Evolutionary conservation across 225 moss, liverwort and hornwort species (phyloP).

Genomic region (Polytrichum formosum): DNA sequence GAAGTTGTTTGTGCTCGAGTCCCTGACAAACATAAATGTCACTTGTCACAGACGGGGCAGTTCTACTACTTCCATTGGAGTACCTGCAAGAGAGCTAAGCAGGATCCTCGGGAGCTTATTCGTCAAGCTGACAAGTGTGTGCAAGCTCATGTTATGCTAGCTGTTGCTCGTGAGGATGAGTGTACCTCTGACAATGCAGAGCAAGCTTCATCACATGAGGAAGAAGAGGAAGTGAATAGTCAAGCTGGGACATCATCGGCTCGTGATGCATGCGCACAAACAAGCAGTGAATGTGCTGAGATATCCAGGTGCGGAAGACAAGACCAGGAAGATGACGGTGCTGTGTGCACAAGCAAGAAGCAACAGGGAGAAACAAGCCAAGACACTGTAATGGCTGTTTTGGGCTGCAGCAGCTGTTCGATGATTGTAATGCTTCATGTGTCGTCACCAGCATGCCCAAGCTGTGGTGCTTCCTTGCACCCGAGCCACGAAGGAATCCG

Average conservation of each 20-base stretch:
- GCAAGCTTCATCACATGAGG: constrained; percentile 4
- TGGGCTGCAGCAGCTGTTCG: constrained; percentile 59
- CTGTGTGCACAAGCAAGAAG: constrained; percentile 19
- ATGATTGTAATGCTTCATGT: constrained; percentile 52
- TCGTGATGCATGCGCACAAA: constrained; percentile 34
- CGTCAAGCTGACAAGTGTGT: constrained; percentile 47
- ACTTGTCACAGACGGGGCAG: constrained; percentile 42
- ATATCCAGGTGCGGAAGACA: constrained; percentile 27
- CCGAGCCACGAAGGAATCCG: constrained; percentile 31
- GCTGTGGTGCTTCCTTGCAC: constrained; percentile 44
- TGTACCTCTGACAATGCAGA: constrained; percentile 8
- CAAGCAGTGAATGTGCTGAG: constrained; percentile 24
- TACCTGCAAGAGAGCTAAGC: constrained; percentile 52
- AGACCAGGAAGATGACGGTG: constrained; percentile 28
- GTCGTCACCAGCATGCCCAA: constrained; percentile 55
- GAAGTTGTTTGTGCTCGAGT: too few species aligned
- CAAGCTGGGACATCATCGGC: constrained; percentile 11
- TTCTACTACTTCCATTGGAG: constrained; percentile 57
- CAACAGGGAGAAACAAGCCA: constrained; percentile 14
- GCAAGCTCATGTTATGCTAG: constrained; percentile 40
- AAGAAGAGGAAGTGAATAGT: constrained; percentile 9
- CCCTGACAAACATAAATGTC: too few species aligned
- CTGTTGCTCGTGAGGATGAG: constrained; percentile 34
- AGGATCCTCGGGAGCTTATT: constrained; percentile 42
- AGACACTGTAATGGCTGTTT: constrained; percentile 43